Base-by-base conservation (phyloP, 2,329 filamentous ascomycete genomes). In the Beauveria sp. region DNA sequence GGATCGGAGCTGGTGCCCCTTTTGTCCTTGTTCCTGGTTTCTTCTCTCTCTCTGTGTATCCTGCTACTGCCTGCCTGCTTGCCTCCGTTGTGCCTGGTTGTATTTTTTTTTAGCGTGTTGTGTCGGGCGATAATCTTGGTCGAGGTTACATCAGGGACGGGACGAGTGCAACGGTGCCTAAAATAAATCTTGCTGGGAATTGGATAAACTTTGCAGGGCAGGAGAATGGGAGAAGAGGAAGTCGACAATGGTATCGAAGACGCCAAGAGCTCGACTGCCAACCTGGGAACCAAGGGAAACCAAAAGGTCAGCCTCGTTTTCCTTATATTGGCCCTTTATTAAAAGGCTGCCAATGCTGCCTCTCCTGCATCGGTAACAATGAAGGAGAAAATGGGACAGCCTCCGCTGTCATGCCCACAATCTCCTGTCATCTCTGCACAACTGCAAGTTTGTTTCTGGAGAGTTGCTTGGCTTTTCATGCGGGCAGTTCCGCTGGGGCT, bases 71-170 rank as follows among this genome's bases (percentile, higher is more conserved):
- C 22, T 22, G 22, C 22, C 22, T 24, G 22, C 22, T 24, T 24
- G 22, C 22, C 22, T 24, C 3, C 34, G 20, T 42, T n/a, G 16
- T 59, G 31, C 16, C 46, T 59, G 16, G 24, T 7, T 34, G 12
- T 34, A 34, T 34, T 14, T 24, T n/a, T 34, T 7, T 6, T 40
- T 43, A 49, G 34, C 34, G 20, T 52, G 43, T 43, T 12, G 42
- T 20, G 34, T 12, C 24, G 18, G 34, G 18, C 22, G 46, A 43
- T 43, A 53, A 55, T 31, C 40, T 45, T 34, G 42, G 54, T 8
- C 45, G 14, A 58, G 28, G 57, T 60, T 60, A 52, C 57, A 60
- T 60, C 28, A 22, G 24, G n/a, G 14, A 16, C 6, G 53, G 48
- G 18, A 45, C 28, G 53, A 40, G 28, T n/a, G 49, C 57, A 53